These are phyloP conservation scores for Pelargonium cotyledonis DNA, from an alignment of 441 rosid species.

Conservation along the genomic window DNA sequence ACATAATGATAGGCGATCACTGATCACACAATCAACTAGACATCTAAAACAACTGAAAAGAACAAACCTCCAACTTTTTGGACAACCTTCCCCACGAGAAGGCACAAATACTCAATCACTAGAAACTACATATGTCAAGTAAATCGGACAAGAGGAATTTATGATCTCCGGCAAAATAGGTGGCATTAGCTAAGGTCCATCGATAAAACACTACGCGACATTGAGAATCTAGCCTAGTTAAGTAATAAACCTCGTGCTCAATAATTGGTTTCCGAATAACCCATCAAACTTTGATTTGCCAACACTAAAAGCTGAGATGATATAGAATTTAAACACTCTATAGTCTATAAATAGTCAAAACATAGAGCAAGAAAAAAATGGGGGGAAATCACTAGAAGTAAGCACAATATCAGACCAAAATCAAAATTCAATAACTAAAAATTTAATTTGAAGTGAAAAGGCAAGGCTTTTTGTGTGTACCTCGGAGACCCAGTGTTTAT, in stretches of 20 bases:
- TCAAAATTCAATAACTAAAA: neutral
- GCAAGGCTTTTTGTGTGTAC: constrained; percentile 25
- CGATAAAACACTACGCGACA: neutral
- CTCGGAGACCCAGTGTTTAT: constrained; percentile 47
- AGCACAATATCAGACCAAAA: constrained; percentile 10
- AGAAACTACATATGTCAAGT: neutral
- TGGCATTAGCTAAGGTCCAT: neutral
- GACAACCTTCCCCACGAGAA: neutral
- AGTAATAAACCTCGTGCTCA: neutral
- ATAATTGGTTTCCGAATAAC: neutral
- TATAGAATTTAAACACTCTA: neutral
- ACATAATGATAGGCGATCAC: neutral
- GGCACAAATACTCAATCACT: neutral
- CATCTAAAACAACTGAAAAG: neutral
- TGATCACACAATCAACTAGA: neutral
- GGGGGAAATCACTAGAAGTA: neutral
- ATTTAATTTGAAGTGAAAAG: neutral
- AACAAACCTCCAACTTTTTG: neutral
- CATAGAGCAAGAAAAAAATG: neutral
- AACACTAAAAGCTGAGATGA: neutral
- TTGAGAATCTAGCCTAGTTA: neutral
- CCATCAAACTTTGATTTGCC: neutral
- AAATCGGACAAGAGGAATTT: neutral
- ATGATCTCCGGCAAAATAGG: neutral
- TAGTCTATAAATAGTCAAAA: neutral